A percentile compares a stretch with the other conserved stretches of the same genome.
phyloP scores from a whole-genome alignment of 148 eudicot genomes.

The Persicaria tinctoria region DNA sequence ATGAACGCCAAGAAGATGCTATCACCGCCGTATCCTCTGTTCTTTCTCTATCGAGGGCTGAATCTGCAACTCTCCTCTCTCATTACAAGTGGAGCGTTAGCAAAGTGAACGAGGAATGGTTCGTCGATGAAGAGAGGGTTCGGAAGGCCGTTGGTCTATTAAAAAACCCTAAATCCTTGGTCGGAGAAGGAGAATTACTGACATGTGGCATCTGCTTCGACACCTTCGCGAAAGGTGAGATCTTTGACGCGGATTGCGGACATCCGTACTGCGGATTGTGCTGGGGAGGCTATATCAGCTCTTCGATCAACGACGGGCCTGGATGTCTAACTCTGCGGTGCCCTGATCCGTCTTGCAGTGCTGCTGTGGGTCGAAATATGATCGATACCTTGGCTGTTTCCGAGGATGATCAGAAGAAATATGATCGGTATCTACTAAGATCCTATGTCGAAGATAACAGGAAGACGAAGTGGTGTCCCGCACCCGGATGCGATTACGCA shows the following conservation, averaged over 20 bases:
- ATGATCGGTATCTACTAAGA: not conserved
- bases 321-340: no score
- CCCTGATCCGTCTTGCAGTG: no score
- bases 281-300: not conserved
- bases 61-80: not conserved
- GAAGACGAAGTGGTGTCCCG: slow-evolving; percentile 55
- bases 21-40: not conserved
- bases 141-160: not conserved
- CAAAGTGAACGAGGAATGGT: not conserved
- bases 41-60: not conserved
- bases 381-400: not conserved
- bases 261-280: not conserved
- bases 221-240: not conserved
- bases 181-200: no score
- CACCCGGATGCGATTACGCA: slow-evolving; percentile 80
- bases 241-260: not conserved
- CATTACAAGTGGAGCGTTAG: not conserved
- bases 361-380: not conserved
- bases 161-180: not conserved
- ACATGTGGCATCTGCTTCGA: not conserved
- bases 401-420: not conserved
- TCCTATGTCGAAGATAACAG: not conserved
- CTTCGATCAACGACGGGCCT: not conserved
- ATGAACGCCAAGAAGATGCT: not conserved
- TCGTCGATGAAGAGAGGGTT: not conserved